These are phyloP conservation scores for Epicoccum sorghinum DNA, from an alignment of 2,329 filamentous ascomycete genomes.

Conservation along the genomic window DNA sequence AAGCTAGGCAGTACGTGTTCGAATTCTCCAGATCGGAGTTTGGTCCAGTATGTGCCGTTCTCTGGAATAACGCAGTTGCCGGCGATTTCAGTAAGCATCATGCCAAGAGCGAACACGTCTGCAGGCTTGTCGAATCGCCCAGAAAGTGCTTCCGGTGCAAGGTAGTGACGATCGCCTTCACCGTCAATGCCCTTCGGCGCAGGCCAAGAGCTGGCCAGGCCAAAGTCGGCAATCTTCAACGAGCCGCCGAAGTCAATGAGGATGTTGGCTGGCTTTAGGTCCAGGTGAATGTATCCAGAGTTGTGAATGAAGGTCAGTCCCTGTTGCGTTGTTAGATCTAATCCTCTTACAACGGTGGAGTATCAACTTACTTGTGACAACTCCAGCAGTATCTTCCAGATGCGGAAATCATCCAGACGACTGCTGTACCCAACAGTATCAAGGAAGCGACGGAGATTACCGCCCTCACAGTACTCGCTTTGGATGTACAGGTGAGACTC, in stretches of 20 bases:
- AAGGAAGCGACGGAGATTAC: slow-evolving; percentile 85
- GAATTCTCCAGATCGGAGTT: slow-evolving; percentile 85
- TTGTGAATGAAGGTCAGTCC: slow-evolving; percentile 90
- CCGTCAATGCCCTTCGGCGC: slow-evolving; percentile 78
- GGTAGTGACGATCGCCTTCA: slow-evolving; percentile 95
- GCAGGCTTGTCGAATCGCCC: slow-evolving; percentile 88
- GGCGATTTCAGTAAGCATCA: slow-evolving; percentile 93
- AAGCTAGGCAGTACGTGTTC: slow-evolving; percentile 81
- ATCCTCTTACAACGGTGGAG: background rate
- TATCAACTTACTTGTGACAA: slow-evolving; percentile 71
- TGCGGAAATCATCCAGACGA: slow-evolving; percentile 92
- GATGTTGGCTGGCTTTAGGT: slow-evolving; percentile 85
- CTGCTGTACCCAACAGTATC: slow-evolving; percentile 81
- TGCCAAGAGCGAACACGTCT: slow-evolving; percentile 90
- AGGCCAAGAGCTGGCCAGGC: slow-evolving; percentile 79
- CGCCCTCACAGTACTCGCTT: slow-evolving; percentile 95
- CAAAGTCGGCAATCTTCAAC: slow-evolving; percentile 86
- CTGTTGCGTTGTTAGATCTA: slow-evolving; percentile 55
- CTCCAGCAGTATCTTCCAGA: slow-evolving; percentile 97
- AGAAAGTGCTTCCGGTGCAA: slow-evolving; percentile 88
- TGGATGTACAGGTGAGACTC: slow-evolving; percentile 91
- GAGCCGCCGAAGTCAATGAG: slow-evolving; percentile 81
- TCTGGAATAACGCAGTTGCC: slow-evolving; percentile 93
- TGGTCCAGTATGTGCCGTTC: slow-evolving; percentile 90
- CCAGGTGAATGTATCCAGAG: slow-evolving; percentile 82